Conservation (phyloP, 768 basidiomycete genomes). For the Cystoderma amianthinum region DNA sequence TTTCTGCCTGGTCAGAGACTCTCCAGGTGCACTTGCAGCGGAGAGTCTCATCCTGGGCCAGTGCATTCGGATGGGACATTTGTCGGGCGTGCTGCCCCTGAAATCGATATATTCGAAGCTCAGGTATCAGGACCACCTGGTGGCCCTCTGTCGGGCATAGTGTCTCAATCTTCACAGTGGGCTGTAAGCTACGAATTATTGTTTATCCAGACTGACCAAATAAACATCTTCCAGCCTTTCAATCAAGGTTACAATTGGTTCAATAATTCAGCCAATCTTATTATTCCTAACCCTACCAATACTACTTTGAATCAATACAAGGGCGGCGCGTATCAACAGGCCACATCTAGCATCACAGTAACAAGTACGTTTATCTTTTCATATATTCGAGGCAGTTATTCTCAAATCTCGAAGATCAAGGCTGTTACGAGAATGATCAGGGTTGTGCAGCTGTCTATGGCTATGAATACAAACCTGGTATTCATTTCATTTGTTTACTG, state of each 20-base stretch:
- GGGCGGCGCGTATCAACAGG: slow-evolving; percentile 80
- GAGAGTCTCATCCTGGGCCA: slow-evolving; percentile 87
- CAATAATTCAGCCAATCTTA: slow-evolving; percentile 52
- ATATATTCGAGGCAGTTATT: too few relatives aligned
- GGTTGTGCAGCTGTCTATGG: slow-evolving; percentile 29
- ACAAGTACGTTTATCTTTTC: slow-evolving; percentile 37
- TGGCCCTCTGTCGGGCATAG: slow-evolving; percentile 34
- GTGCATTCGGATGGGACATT: slow-evolving; percentile 69
- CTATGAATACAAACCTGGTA: slow-evolving; percentile 47
- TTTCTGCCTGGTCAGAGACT: slow-evolving; percentile 86
- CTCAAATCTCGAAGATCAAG: slow-evolving; percentile 54
- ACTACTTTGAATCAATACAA: slow-evolving; percentile 58
- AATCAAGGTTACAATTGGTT: slow-evolving; percentile 66
- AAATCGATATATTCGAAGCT: slow-evolving; percentile 89
- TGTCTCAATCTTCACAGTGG: slow-evolving; percentile 85
- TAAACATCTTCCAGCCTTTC: slow-evolving; percentile 57
- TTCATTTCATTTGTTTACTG: too few relatives aligned
- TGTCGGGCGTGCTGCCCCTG: slow-evolving; percentile 78
- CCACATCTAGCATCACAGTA: slow-evolving; percentile 60
- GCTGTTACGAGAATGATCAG: slow-evolving; percentile 47
- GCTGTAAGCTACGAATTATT: slow-evolving; percentile 37
- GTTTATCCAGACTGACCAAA: slow-evolving; percentile 1
- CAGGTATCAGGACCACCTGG: slow-evolving; percentile 32
- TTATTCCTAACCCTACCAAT: slow-evolving; percentile 44
- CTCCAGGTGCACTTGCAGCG: slow-evolving; percentile 82